Base-by-base conservation (phyloP, 306 rosid genomes). In the Dalbergia cochinchinensis region DNA sequence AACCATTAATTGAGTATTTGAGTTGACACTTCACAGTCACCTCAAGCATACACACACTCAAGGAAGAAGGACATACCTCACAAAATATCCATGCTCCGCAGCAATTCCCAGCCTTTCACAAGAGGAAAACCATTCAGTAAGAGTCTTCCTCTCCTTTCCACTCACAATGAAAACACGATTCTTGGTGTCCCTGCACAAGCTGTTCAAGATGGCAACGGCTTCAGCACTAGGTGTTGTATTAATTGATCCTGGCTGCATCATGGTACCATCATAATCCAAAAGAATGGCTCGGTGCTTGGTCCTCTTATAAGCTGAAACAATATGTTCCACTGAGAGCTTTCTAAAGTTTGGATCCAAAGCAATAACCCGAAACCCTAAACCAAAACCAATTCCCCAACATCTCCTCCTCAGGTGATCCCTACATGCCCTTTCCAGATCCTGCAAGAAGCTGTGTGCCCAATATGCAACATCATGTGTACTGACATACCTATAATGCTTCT, bases 321-420 rank as follows among this genome's bases (percentile, higher is more conserved):
- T 91, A 75, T 91, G 97, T 64, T 91, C 97, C 74, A 88, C 89
- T 1, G 94, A 87, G 44, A 93, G 93, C 88, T 93, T 93, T 84
- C 90, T 80, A 72, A 93, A 91, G 88, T 90, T 91, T 3, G 98
- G 97, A 84, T 91, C 98, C 85, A 93, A 84, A 5, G 97, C 97
- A 15, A 93, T 89, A 7, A 93, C 98, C 72, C 98, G 85, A 71
- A 93, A 93, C 12, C 98, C 98, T 76, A 93, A 86, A 63, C 98
- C 97, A 65, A 93, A 93, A 67, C 97, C 97, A 66, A 93, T 93
- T 6, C 98, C 98, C 98, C 98, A 93, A 79, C 97, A 93, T 79
- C 98, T 85, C 78, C 97, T 89, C 86, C 92, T 83, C 41, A 87
- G 65, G 80, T 93, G 98, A 80, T 93, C 98, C 70, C 88, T 85